A percentile compares a stretch with the other conserved stretches of the same genome.
phyloP scores from a whole-genome alignment of 352 stramenopile species.

The Phytophthora ohioensis region DNA sequence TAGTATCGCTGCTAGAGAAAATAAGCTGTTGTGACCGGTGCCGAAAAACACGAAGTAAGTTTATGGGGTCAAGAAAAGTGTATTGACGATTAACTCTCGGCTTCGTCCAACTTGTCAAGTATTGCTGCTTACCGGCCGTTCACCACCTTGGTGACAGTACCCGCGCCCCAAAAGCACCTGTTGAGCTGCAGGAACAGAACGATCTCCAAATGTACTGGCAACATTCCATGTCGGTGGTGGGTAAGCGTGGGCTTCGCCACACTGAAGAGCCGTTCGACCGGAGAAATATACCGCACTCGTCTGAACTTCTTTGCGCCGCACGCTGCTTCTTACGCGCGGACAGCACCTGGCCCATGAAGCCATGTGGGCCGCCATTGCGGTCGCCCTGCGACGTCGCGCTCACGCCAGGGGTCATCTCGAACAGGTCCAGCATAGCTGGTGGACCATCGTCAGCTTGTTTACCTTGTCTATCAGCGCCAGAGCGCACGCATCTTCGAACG shows the following conservation, averaged over 20 bases:
- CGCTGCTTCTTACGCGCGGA: background rate
- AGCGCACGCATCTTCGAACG: constrained; percentile 1
- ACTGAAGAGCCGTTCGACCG: constrained; percentile 2
- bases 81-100: too few relatives aligned
- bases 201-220: constrained; percentile 1
- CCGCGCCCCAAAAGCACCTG: background rate
- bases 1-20: too few relatives aligned
- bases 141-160: constrained; percentile 7
- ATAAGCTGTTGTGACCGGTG: too few relatives aligned
- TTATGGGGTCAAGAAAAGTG: too few relatives aligned
- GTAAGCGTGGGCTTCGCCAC: constrained; percentile 1
- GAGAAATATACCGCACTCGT: constrained; percentile 1
- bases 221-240: background rate
- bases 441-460: background rate
- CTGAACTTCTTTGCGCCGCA: background rate
- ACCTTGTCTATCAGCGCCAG: background rate
- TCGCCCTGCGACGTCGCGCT: background rate
- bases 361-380: background rate
- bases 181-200: constrained; percentile 13
- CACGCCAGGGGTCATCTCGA: background rate
- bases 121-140: too few relatives aligned
- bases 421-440: background rate
- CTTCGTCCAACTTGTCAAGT: too few relatives aligned
- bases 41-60: too few relatives aligned
- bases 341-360: background rate